Percentiles rank a stretch among this genome's conserved stretches.
These are phyloP conservation scores for Camillea tinctor DNA, from an alignment of 2,329 filamentous ascomycete genomes.

Conservation along the genomic window DNA sequence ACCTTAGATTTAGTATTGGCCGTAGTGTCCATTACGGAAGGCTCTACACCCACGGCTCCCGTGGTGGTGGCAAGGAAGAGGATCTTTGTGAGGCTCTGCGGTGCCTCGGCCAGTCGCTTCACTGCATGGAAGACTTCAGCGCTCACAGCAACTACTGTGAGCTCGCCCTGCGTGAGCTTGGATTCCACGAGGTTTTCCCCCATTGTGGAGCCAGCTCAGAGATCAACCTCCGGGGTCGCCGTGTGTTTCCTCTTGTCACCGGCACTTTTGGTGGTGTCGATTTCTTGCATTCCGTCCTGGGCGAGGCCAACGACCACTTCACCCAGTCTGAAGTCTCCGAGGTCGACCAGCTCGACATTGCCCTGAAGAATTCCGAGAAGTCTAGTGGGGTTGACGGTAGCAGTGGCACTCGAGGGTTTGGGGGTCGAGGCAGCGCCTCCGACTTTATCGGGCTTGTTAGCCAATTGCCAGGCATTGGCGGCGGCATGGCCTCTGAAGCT, in stretches of 20 bases:
- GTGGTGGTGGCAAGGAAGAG: slow-evolving; percentile 64
- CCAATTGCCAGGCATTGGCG: slow-evolving; percentile 71
- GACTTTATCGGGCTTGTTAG: slow-evolving; percentile 72
- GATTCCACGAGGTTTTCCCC: slow-evolving; percentile 66
- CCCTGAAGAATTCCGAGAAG: slow-evolving; percentile 66
- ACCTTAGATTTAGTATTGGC: slow-evolving; percentile 72
- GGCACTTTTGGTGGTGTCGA: slow-evolving; percentile 78
- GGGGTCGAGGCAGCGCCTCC: slow-evolving; percentile 27
- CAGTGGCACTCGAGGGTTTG: slow-evolving; percentile 40
- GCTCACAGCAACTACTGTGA: slow-evolving; percentile 85
- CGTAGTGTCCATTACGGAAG: slow-evolving; percentile 77
- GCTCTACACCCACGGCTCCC: slow-evolving; percentile 66
- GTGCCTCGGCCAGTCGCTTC: slow-evolving; percentile 72
- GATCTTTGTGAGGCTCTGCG: slow-evolving; percentile 79
- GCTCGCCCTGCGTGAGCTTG: slow-evolving; percentile 71
- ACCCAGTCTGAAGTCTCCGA: slow-evolving; percentile 83
- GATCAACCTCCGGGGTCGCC: slow-evolving; percentile 63
- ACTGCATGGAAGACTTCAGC: slow-evolving; percentile 76
- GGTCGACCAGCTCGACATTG: slow-evolving; percentile 76
- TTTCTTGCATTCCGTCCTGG: slow-evolving; percentile 75
- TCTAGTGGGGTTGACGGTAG: slow-evolving; percentile 37
- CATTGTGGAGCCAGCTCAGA: slow-evolving; percentile 68
- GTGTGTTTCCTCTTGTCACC: slow-evolving; percentile 73
- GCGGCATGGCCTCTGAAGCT: slow-evolving; percentile 66
- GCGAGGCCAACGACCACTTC: slow-evolving; percentile 80